phyloP scores from a whole-genome alignment of 179 eudicot genomes.

The Patellifolia procumbens region DNA sequence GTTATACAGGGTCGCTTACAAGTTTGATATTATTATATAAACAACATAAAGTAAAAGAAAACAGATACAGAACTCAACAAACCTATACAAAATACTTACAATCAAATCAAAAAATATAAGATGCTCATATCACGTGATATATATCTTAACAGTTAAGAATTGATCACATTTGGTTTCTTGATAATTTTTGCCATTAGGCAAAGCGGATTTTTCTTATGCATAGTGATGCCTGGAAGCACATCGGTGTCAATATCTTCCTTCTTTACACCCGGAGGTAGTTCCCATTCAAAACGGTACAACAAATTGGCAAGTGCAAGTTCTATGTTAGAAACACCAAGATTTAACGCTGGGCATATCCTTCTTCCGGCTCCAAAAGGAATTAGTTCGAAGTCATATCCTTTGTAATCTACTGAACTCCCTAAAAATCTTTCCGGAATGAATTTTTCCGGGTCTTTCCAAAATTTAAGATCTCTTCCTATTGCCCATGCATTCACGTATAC shows the following conservation, averaged over 20 bases:
- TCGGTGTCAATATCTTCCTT: constrained; percentile 24
- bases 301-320: constrained; percentile 21
- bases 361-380: constrained; percentile 18
- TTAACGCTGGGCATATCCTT: constrained; percentile 12
- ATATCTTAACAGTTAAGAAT: no score
- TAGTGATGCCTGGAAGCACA: constrained; percentile 8
- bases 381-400: neutral
- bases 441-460: neutral
- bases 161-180: no score
- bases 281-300: constrained; percentile 19
- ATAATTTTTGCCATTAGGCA: constrained; percentile 20
- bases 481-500: constrained; percentile 12
- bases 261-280: constrained; percentile 9
- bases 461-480: constrained; percentile 7
- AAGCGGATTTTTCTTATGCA: constrained; percentile 23
- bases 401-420: neutral
- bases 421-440: constrained; percentile 16
- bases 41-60: no score
- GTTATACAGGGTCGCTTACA: no score
- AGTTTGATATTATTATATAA: no score
- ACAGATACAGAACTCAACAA: no score
- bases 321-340: neutral
- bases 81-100: no score
- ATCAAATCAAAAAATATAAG: no score
- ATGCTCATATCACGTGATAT: no score